These are phyloP conservation scores for Neocatenulostroma microsporum DNA, from an alignment of 2,329 filamentous ascomycete species.

Conservation along the genomic window DNA sequence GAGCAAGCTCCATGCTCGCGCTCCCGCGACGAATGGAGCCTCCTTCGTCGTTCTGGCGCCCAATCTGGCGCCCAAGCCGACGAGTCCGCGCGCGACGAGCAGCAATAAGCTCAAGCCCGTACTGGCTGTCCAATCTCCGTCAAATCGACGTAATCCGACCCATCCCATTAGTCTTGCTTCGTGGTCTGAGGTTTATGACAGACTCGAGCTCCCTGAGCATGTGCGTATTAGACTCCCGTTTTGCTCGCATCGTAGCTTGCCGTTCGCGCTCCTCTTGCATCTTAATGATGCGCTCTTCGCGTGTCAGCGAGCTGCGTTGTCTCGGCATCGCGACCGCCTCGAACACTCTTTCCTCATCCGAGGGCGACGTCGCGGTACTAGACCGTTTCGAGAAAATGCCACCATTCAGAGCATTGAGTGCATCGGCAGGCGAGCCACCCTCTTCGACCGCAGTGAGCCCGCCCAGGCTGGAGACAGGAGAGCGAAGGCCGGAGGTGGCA, in stretches of 20 bases:
- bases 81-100: too few relatives aligned
- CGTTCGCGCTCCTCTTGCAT: conserved; percentile 79
- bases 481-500: conserved; percentile 34
- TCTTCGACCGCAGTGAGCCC: conserved; percentile 52
- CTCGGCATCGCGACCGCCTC: conserved; percentile 77
- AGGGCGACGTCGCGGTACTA: conserved; percentile 39
- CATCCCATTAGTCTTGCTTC: neutral
- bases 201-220: conserved; percentile 93
- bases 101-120: too few relatives aligned
- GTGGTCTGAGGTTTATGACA: conserved; percentile 51
- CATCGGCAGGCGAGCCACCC: conserved; percentile 56
- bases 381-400: conserved; percentile 45
- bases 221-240: conserved; percentile 70
- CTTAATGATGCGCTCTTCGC: conserved; percentile 79
- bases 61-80: too few relatives aligned
- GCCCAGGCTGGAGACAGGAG: conserved; percentile 50
- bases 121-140: too few relatives aligned
- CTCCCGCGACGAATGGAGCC: too few relatives aligned
- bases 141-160: conserved; percentile 11
- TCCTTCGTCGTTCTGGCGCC: too few relatives aligned
- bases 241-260: conserved; percentile 63
- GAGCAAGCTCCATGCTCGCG: too few relatives aligned
- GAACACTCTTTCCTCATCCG: conserved; percentile 66
- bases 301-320: conserved; percentile 60
- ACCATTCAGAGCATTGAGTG: conserved; percentile 70